phyloP scores from a whole-genome alignment of 2,329 filamentous ascomycete species.

The Alternaria conjuncta region DNA sequence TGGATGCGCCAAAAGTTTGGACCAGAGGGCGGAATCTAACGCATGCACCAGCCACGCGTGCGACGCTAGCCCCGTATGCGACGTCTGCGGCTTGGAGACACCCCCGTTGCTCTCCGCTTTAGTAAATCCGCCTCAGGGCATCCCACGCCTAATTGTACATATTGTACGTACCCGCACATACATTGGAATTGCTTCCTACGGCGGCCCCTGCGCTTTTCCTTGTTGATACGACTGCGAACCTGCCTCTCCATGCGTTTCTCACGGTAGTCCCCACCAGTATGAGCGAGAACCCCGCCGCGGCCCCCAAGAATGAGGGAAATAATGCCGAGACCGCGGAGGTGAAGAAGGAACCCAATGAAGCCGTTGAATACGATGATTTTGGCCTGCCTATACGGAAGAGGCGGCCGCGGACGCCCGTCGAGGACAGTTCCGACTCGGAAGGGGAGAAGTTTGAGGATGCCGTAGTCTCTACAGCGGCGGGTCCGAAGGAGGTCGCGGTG shows the following conservation, averaged over 20 bases:
- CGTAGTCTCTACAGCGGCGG: conserved; percentile 27
- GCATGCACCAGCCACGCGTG: conserved; percentile 13
- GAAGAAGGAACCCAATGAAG: conserved; percentile 17
- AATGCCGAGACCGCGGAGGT: conserved; percentile 16
- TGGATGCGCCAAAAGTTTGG: conserved; percentile 15
- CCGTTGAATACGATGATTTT: conserved; percentile 70
- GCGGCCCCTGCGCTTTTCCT: background rate
- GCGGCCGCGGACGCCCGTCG: conserved; percentile 35
- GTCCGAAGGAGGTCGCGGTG: conserved; percentile 37
- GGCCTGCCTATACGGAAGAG: conserved; percentile 68
- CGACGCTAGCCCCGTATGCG: conserved; percentile 11
- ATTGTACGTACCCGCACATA: conserved; percentile 16
- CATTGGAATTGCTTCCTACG: background rate
- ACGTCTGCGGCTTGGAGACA: conserved; percentile 20
- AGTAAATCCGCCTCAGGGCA: conserved; percentile 18
- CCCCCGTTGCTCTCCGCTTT: conserved; percentile 25
- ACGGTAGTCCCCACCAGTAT: conserved; percentile 30
- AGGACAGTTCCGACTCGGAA: conserved; percentile 33
- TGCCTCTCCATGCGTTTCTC: conserved; percentile 17
- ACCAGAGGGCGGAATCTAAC: conserved; percentile 11
- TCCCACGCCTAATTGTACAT: conserved; percentile 14
- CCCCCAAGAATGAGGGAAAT: conserved; percentile 35
- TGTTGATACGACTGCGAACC: background rate
- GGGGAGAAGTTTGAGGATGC: conserved; percentile 40
- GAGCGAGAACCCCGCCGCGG: conserved; percentile 38